phyloP scores from a whole-genome alignment of 768 basidiomycete species.

The Leccinum truebloodii region DNA sequence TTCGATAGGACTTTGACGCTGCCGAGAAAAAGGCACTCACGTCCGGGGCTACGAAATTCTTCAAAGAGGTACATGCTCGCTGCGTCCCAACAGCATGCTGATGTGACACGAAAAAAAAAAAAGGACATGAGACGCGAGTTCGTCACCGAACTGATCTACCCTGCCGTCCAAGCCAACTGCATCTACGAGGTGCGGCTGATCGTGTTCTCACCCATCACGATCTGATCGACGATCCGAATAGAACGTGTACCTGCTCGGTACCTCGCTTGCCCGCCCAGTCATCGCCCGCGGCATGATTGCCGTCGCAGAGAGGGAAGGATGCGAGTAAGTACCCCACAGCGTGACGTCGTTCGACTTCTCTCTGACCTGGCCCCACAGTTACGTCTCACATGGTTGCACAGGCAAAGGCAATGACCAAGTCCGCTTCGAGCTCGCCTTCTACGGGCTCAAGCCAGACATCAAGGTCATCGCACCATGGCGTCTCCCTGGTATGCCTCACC shows the following conservation, averaged over 20 bases:
- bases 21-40: slow-evolving; percentile 86
- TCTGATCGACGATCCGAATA: slow-evolving; percentile 27
- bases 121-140: slow-evolving; percentile 77
- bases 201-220: not conserved
- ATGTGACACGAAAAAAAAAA: not conserved
- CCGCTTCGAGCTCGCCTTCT: not conserved
- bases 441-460: not conserved
- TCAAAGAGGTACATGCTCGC: slow-evolving; percentile 62
- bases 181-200: slow-evolving; percentile 82
- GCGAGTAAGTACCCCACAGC: slow-evolving; percentile 69
- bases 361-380: slow-evolving; percentile 48
- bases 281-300: slow-evolving; percentile 99
- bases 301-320: slow-evolving; percentile 84
- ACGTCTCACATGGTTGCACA: slow-evolving; percentile 97
- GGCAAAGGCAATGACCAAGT: not conserved
- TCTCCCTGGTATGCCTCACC: not conserved
- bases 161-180: slow-evolving; percentile 96
- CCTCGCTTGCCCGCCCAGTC: slow-evolving; percentile 96
- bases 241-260: slow-evolving; percentile 97
- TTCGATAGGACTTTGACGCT: slow-evolving; percentile 82
- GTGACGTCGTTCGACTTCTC: not conserved
- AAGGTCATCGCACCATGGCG: not conserved
- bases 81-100: not conserved
- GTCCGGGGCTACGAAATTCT: slow-evolving; percentile 96
- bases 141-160: slow-evolving; percentile 94